A percentile compares a stretch with the other conserved stretches of the same genome.
Conservation (phyloP, 352 stramenopile genomes). For the Phytopythium cucurbitacearum region DNA sequence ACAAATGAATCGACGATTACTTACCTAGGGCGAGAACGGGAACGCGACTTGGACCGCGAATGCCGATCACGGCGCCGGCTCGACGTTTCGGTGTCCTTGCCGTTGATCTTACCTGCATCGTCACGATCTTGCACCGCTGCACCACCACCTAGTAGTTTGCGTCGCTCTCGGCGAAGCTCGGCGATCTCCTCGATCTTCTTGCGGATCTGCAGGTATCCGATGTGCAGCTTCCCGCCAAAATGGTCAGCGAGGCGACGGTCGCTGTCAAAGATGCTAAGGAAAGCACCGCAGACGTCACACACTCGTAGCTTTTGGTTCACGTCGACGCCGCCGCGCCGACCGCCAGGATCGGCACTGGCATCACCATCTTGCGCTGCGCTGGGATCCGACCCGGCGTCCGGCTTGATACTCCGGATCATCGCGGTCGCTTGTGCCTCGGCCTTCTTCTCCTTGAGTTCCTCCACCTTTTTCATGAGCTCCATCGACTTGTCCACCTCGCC, state of each 20-base stretch:
- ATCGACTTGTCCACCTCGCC: conserved; percentile 55
- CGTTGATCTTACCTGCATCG: background rate
- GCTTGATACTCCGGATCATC: conserved; percentile 37
- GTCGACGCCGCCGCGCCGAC: conserved; percentile 17
- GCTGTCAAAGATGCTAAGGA: conserved; percentile 91
- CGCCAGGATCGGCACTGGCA: background rate
- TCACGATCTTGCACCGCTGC: background rate
- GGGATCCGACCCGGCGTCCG: conserved; percentile 6
- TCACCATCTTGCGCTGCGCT: background rate
- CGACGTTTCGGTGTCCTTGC: background rate
- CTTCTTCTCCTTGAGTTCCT: conserved; percentile 61
- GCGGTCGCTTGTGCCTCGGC: conserved; percentile 32
- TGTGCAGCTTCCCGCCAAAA: conserved; percentile 88
- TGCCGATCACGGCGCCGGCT: background rate
- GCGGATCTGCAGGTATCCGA: conserved; percentile 88
- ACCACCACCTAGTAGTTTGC: conserved; percentile 7
- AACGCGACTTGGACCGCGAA: conserved; percentile 10
- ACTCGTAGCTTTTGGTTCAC: conserved; percentile 86
- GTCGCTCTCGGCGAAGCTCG: conserved; percentile 23
- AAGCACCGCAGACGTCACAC: conserved; percentile 89
- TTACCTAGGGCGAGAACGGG: conserved; percentile 16
- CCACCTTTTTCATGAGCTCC: conserved; percentile 56
- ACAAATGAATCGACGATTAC: background rate
- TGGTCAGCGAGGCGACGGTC: conserved; percentile 87
- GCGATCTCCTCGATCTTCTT: conserved; percentile 79